Conservation (phyloP, 352 stramenopile genomes). For the Pythium plurisporium region DNA sequence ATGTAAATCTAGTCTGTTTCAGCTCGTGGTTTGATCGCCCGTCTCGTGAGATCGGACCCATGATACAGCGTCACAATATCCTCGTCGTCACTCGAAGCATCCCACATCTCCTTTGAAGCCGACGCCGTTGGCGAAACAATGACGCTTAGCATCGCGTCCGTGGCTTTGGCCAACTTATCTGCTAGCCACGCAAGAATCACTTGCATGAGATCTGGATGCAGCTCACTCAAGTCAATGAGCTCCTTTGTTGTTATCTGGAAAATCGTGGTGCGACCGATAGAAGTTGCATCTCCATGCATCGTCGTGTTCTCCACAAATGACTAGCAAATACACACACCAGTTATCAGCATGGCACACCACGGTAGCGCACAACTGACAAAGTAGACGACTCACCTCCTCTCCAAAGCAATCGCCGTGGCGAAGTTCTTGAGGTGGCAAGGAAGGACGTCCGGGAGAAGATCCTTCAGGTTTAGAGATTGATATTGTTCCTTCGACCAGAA, state of each 20-base stretch:
- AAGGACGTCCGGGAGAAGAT: neutral
- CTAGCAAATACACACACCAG: conserved; percentile 21
- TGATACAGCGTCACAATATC: conserved; percentile 9
- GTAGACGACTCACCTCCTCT: conserved; percentile 49
- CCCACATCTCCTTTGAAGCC: conserved; percentile 7
- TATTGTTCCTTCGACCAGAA: conserved; percentile 71
- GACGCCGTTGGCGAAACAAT: conserved; percentile 39
- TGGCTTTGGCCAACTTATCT: conserved; percentile 62
- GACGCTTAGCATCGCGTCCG: conserved; percentile 57
- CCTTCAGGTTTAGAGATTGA: conserved; percentile 30
- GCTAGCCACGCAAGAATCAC: conserved; percentile 77
- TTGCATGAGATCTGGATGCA: conserved; percentile 82
- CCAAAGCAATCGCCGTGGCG: conserved; percentile 74
- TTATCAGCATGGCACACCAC: neutral
- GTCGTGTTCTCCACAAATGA: conserved; percentile 63
- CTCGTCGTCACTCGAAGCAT: conserved; percentile 17
- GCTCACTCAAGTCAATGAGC: conserved; percentile 69
- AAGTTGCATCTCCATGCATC: conserved; percentile 36
- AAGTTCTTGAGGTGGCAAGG: conserved; percentile 35
- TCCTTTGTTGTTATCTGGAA: conserved; percentile 78
- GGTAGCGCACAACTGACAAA: neutral
- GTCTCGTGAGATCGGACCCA: conserved; percentile 20
- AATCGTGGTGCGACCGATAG: conserved; percentile 52
- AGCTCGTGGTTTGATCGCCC: conserved; percentile 40
- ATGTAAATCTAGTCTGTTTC: conserved; percentile 60